Conservation (phyloP, 2,329 filamentous ascomycete species). For the Pseudohalonectria lignicola region DNA sequence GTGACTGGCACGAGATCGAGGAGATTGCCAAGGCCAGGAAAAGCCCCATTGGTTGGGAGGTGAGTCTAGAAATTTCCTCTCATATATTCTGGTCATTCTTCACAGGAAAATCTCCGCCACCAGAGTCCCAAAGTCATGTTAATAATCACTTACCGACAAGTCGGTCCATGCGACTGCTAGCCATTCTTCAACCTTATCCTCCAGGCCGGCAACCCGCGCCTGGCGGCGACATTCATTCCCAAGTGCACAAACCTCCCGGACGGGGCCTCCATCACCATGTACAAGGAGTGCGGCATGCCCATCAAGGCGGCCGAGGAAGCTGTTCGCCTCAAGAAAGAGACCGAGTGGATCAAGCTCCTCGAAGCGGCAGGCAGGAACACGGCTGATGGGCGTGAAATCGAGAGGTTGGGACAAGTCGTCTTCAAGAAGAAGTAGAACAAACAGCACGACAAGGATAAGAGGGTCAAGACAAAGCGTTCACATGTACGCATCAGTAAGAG, state of each 20-base stretch:
- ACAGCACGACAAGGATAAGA: too few species aligned
- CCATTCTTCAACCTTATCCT: conserved; percentile 88
- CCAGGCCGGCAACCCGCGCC: conserved; percentile 77
- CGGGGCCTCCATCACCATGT: conserved; percentile 75
- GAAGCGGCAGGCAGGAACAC: conserved; percentile 62
- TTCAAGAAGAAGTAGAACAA: conserved; percentile 39
- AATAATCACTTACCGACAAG: too few species aligned
- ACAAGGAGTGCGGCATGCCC: conserved; percentile 87
- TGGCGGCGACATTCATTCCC: conserved; percentile 74
- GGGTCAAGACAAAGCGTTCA: too few species aligned
- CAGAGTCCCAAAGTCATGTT: too few species aligned
- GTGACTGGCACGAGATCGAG: conserved; percentile 89
- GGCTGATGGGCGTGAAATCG: conserved; percentile 64
- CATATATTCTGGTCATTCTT: too few species aligned
- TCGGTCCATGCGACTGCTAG: too few species aligned
- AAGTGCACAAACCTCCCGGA: conserved; percentile 68
- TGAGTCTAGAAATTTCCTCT: conserved; percentile 41
- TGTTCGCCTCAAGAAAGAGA: conserved; percentile 66
- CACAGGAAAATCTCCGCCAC: too few species aligned
- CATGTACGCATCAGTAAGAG: too few species aligned
- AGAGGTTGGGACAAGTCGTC: conserved; percentile 56
- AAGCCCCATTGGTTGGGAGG: conserved; percentile 94
- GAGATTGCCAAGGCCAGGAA: conserved; percentile 70
- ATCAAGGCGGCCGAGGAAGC: conserved; percentile 89
- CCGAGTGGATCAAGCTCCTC: conserved; percentile 62